Conservation (phyloP, 2,329 filamentous ascomycete species). For the Microsporum canis region DNA sequence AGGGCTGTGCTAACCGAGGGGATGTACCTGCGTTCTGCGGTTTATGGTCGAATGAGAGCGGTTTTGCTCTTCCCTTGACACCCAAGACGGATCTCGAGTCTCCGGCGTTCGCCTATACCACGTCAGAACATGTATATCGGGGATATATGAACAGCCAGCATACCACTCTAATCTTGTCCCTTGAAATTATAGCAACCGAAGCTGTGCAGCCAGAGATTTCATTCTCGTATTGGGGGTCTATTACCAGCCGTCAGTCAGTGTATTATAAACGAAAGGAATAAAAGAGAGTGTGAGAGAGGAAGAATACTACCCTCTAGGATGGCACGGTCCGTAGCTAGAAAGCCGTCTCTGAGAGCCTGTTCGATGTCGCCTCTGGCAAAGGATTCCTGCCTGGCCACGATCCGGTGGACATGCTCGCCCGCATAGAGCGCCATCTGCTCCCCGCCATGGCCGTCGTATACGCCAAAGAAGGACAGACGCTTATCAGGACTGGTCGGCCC, state of each 20-base stretch:
- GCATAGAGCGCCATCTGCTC: slow-evolving; percentile 92
- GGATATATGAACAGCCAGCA: slow-evolving; percentile 35
- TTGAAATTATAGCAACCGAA: slow-evolving; percentile 77
- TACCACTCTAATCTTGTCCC: slow-evolving; percentile 91
- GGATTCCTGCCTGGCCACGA: slow-evolving; percentile 85
- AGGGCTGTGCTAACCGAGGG: slow-evolving; percentile 10
- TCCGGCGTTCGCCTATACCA: slow-evolving; percentile 85
- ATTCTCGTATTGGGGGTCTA: slow-evolving; percentile 93
- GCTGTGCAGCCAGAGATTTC: slow-evolving; percentile 97
- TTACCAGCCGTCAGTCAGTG: background rate
- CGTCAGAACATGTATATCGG: slow-evolving; percentile 7
- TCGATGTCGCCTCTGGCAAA: slow-evolving; percentile 87
- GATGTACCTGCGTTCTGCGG: slow-evolving; percentile 86
- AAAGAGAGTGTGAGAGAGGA: background rate
- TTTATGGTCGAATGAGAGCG: slow-evolving; percentile 98
- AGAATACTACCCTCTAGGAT: slow-evolving; percentile 72
- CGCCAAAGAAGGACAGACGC: slow-evolving; percentile 88
- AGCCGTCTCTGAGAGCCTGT: slow-evolving; percentile 93
- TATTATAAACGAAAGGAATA: background rate
- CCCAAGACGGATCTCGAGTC: slow-evolving; percentile 92
- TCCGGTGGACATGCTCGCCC: slow-evolving; percentile 85
- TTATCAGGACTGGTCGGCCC: slow-evolving; percentile 53
- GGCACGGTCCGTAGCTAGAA: slow-evolving; percentile 87
- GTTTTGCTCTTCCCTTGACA: slow-evolving; percentile 94
- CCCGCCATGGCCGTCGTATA: slow-evolving; percentile 95